Evolutionary conservation across 2,329 filamentous ascomycete species (phyloP).

Genomic region (Monosporascus sp.): DNA sequence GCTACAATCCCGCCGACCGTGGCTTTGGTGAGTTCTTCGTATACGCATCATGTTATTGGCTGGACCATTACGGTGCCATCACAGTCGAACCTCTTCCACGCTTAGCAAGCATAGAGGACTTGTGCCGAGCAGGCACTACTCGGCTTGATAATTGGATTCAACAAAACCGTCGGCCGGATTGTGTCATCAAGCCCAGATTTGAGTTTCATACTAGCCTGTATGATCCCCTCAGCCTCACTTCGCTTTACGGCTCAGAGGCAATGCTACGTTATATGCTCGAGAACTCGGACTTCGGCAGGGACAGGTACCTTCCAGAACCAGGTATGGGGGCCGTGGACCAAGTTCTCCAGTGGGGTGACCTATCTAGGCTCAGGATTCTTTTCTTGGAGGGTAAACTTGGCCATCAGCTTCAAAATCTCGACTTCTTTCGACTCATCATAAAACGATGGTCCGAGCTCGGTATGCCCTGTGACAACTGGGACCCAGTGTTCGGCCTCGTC

Average conservation of each 20-base stretch:
- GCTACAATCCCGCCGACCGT: slow-evolving; percentile 1
- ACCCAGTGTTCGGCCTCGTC: slow-evolving; percentile 9
- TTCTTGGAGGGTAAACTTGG: slow-evolving; percentile 10
- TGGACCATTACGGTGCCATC: slow-evolving; percentile 23
- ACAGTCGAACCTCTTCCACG: not conserved
- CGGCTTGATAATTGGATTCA: slow-evolving; percentile 27
- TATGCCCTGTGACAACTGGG: slow-evolving; percentile 1
- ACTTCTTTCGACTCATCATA: slow-evolving; percentile 2
- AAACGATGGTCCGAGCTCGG: slow-evolving; percentile 4
- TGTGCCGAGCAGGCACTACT: slow-evolving; percentile 21
- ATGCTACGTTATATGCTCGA: slow-evolving; percentile 15
- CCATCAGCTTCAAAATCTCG: slow-evolving; percentile 14
- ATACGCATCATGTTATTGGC: slow-evolving; percentile 32
- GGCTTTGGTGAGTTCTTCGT: slow-evolving; percentile 18
- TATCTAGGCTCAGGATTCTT: slow-evolving; percentile 16
- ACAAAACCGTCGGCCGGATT: slow-evolving; percentile 27
- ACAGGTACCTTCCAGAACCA: slow-evolving; percentile 7
- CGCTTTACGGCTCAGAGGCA: slow-evolving; percentile 27
- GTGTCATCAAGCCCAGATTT: slow-evolving; percentile 23
- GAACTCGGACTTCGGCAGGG: slow-evolving; percentile 11
- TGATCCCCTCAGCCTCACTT: slow-evolving; percentile 29
- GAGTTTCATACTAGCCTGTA: slow-evolving; percentile 25
- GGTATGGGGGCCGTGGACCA: slow-evolving; percentile 19
- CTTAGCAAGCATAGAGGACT: slow-evolving; percentile 12
- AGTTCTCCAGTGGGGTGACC: slow-evolving; percentile 22